phyloP scores from a whole-genome alignment of 176 grass and related monocot species.

The Aegilops speltoides region DNA sequence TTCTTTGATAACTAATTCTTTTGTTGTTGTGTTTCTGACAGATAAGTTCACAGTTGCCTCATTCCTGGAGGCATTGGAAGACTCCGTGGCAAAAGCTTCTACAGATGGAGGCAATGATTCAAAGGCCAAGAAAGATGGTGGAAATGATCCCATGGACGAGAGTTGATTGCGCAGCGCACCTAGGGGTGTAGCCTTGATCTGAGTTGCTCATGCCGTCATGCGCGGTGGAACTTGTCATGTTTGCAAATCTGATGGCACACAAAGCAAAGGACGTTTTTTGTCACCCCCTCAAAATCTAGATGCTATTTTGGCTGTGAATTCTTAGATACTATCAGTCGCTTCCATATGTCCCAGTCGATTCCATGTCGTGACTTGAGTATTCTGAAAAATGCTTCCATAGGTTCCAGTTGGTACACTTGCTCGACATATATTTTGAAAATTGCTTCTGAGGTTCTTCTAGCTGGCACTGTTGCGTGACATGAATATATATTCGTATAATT shows the following conservation, averaged over 20 bases:
- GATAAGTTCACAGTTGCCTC: conserved; percentile 86
- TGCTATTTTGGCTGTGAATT: background rate
- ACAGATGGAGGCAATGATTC: conserved; percentile 34
- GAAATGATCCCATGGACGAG: conserved; percentile 81
- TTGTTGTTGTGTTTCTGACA: conserved; percentile 42
- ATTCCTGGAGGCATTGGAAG: conserved; percentile 94
- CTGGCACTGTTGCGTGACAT: background rate
- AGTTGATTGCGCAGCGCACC: conserved; percentile 23
- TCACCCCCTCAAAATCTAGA: background rate
- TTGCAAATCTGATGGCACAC: background rate
- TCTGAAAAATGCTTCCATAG: background rate
- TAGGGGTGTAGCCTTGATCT: background rate
- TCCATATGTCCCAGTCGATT: background rate
- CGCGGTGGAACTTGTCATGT: background rate
- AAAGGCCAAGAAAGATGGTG: conserved; percentile 27
- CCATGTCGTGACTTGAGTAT: background rate
- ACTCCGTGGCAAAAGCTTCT: conserved; percentile 53
- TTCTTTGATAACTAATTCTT: conserved; percentile 10
- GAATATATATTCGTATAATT: background rate
- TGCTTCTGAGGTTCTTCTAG: background rate
- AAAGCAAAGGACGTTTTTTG: background rate
- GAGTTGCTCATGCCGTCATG: background rate
- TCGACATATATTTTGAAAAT: background rate
- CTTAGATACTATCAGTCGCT: background rate
- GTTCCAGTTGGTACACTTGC: background rate